Percentiles rank a stretch among this genome's conserved stretches.
phyloP scores from a whole-genome alignment of 352 stramenopile species.

The Globisporangium perplexum region DNA sequence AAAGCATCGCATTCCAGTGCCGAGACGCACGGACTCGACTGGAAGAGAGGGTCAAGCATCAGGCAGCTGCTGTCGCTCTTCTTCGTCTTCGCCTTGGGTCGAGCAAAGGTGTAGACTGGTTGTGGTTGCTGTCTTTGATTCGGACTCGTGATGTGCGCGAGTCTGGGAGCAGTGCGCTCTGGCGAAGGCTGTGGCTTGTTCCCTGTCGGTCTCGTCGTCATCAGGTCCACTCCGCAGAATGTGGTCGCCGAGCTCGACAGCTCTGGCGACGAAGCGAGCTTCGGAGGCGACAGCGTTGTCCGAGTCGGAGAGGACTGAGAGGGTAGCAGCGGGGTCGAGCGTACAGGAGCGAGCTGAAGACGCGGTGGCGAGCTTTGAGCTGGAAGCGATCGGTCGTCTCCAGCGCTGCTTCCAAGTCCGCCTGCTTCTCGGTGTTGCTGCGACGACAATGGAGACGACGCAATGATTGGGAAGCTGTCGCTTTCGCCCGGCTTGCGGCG shows the following conservation, averaged over 20 bases:
- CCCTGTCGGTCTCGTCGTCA: conserved; percentile 23
- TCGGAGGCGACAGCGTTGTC: neutral
- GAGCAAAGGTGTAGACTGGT: conserved; percentile 38
- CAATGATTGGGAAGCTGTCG: conserved; percentile 3
- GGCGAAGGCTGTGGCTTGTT: conserved; percentile 13
- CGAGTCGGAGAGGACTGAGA: neutral
- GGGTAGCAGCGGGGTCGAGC: conserved; percentile 6
- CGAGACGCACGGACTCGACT: conserved; percentile 11
- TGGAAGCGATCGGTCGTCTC: neutral
- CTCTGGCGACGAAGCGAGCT: neutral
- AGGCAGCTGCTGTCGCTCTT: conserved; percentile 21
- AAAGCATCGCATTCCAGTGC: neutral
- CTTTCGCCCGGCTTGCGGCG: neutral
- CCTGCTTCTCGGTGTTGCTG: neutral
- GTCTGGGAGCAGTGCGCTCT: neutral
- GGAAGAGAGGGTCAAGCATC: conserved; percentile 71
- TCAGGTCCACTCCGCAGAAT: conserved; percentile 24
- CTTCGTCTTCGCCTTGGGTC: conserved; percentile 28
- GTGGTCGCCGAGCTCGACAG: neutral
- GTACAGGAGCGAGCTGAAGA: conserved; percentile 5
- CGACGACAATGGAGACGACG: neutral
- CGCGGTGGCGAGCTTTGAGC: neutral
- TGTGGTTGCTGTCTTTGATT: neutral
- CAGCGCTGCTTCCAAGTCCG: neutral
- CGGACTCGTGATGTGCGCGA: conserved; percentile 11